A percentile compares a stretch with the other conserved stretches of the same genome.
phyloP scores from a whole-genome alignment of 2,329 filamentous ascomycete genomes.

The Trichothecium sympodiale region DNA sequence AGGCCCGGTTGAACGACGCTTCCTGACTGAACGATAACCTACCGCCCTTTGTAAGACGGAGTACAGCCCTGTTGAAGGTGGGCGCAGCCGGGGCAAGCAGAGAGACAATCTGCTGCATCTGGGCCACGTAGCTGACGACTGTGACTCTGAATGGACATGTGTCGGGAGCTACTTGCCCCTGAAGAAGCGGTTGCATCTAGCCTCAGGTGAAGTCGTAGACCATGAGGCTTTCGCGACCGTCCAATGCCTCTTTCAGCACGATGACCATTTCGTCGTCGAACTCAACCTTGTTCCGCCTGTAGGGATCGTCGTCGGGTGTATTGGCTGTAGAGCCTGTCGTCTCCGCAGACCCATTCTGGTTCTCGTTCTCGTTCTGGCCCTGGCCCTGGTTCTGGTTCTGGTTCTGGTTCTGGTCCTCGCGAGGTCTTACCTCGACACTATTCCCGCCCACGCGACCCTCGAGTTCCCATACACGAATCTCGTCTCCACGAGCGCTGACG shows the following conservation, averaged over 20 bases:
- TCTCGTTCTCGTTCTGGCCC: no score
- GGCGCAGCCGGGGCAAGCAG: no score
- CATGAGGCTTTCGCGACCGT: constrained; percentile 61
- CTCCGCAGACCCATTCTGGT: no score
- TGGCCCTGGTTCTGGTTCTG: constrained; percentile 5
- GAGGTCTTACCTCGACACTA: constrained; percentile 42
- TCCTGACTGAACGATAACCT: no score
- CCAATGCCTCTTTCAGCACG: constrained; percentile 59
- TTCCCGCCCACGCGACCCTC: constrained; percentile 54
- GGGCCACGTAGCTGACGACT: no score
- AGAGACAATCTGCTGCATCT: no score
- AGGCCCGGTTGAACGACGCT: no score
- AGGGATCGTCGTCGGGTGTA: constrained; percentile 12
- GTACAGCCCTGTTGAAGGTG: no score
- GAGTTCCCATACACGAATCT: constrained; percentile 80
- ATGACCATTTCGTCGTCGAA: constrained; percentile 93
- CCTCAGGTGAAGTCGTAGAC: constrained; percentile 75
- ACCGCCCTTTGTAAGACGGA: no score
- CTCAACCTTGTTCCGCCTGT: constrained; percentile 57
- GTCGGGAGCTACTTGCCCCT: no score
- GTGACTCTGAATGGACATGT: no score
- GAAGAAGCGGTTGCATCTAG: no score
- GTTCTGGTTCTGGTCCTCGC: constrained; percentile 4
- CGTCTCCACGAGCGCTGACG: constrained; percentile 69
- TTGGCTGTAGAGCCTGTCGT: constrained; percentile 1